Percentiles rank a stretch among this genome's conserved stretches.
Conservation (phyloP, 2,329 filamentous ascomycete genomes). For the Colletotrichum lentis region DNA sequence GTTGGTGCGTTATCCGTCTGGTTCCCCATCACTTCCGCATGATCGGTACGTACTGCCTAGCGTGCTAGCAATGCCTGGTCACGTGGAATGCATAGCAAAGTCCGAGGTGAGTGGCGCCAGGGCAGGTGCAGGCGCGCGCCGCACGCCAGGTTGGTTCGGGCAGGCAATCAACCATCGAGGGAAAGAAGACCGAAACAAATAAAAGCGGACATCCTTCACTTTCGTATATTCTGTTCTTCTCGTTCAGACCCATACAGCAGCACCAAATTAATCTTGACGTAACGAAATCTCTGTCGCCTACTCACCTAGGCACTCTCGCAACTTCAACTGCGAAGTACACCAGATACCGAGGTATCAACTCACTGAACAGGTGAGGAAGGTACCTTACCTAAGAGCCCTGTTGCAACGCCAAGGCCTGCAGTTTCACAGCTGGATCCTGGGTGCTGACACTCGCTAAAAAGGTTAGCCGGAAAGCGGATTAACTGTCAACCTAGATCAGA, state of each 20-base stretch:
- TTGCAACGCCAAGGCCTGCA: constrained; percentile 23
- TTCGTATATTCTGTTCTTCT: background rate
- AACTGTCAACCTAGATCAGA: constrained; percentile 40
- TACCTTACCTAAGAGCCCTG: constrained; percentile 1
- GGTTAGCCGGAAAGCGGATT: constrained; percentile 37
- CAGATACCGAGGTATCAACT: background rate
- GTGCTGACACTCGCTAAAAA: constrained; percentile 34
- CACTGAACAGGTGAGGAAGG: background rate
- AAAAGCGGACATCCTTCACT: constrained; percentile 5
- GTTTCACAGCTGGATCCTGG: constrained; percentile 33
- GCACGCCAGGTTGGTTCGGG: background rate
- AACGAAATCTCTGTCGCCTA: background rate
- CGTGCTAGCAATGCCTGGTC: background rate
- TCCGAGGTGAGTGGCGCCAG: background rate
- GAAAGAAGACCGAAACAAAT: constrained; percentile 4
- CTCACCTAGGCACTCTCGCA: background rate
- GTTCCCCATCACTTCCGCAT: background rate
- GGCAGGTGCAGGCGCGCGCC: background rate
- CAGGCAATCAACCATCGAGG: constrained; percentile 1
- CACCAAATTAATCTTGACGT: background rate
- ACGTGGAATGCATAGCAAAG: background rate
- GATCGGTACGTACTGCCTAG: background rate
- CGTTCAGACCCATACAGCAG: background rate
- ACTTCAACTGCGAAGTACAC: background rate
- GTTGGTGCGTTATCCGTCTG: constrained; percentile 11